Conservation (phyloP, 768 basidiomycete genomes). For the Dioszegia aurantiaca region DNA sequence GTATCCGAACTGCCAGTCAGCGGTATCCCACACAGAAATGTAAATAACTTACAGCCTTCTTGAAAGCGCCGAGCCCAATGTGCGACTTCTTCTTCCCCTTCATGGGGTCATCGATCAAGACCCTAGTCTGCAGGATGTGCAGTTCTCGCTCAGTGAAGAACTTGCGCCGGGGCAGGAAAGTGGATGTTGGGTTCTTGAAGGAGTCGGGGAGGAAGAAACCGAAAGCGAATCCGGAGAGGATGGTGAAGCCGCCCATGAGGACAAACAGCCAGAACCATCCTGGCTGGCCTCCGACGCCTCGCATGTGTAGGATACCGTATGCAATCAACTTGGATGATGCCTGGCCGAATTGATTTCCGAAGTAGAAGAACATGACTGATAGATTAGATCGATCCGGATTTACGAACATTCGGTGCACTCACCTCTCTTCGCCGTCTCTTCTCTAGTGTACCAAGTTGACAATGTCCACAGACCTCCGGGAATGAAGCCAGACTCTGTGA, state of each 20-base stretch:
- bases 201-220: slow-evolving; percentile 42
- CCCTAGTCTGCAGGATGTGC: slow-evolving; percentile 35
- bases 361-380: slow-evolving; percentile 36
- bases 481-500: slow-evolving; percentile 40
- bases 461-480: slow-evolving; percentile 39
- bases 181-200: slow-evolving; percentile 19
- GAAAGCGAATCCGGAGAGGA: slow-evolving; percentile 32
- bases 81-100: slow-evolving; percentile 26
- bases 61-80: slow-evolving; percentile 11
- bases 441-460: slow-evolving; percentile 36
- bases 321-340: slow-evolving; percentile 36
- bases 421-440: slow-evolving; percentile 33
- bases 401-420: no score
- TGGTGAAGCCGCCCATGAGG: slow-evolving; percentile 33
- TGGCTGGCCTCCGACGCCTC: slow-evolving; percentile 15
- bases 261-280: slow-evolving; percentile 34
- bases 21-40: slow-evolving; percentile 3
- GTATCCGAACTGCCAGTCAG: slow-evolving; percentile 16
- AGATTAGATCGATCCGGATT: no score
- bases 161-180: slow-evolving; percentile 27
- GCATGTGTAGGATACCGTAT: slow-evolving; percentile 38
- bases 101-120: slow-evolving; percentile 37
- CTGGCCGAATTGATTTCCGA: slow-evolving; percentile 29
- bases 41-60: slow-evolving; percentile 22
- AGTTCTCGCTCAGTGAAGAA: slow-evolving; percentile 35